phyloP scores from a whole-genome alignment of 805 yeast species.

The Teunomyces lycoperdinae region DNA sequence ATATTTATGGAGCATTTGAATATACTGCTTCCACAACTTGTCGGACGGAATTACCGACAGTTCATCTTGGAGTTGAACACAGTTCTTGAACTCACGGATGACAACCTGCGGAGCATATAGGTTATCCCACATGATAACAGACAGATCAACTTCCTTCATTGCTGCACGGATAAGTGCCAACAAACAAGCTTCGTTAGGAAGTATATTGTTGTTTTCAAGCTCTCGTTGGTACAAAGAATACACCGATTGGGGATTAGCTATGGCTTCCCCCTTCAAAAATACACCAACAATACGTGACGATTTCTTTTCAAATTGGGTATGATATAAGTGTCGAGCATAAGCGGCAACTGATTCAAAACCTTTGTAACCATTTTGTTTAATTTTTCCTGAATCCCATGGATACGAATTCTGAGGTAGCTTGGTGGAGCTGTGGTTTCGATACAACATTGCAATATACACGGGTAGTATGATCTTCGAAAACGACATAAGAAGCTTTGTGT shows the following conservation, averaged over 20 bases:
- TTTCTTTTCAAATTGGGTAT: slow-evolving; percentile 17
- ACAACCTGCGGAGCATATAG: slow-evolving; percentile 59
- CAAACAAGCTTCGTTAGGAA: slow-evolving; percentile 31
- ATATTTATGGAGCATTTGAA: slow-evolving; percentile 46
- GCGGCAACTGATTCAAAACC: slow-evolving; percentile 11
- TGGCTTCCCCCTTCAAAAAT: slow-evolving; percentile 37
- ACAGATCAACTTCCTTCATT: slow-evolving; percentile 16
- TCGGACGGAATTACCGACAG: slow-evolving; percentile 41
- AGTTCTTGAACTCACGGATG: slow-evolving; percentile 46
- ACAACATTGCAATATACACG: slow-evolving; percentile 28
- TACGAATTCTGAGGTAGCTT: slow-evolving; percentile 6
- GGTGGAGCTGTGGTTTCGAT: slow-evolving; percentile 10
- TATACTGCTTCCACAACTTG: slow-evolving; percentile 51
- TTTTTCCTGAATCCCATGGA: slow-evolving; percentile 13
- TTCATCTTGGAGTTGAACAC: neutral
- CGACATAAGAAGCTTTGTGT: slow-evolving; percentile 10
- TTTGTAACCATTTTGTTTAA: slow-evolving; percentile 3
- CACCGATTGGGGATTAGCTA: slow-evolving; percentile 23
- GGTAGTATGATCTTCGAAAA: slow-evolving; percentile 21
- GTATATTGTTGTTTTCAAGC: slow-evolving; percentile 11
- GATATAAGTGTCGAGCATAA: slow-evolving; percentile 30
- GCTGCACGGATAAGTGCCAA: slow-evolving; percentile 51
- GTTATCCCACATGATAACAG: slow-evolving; percentile 45
- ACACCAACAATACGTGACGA: slow-evolving; percentile 28
- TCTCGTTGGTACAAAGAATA: slow-evolving; percentile 29